Base-by-base conservation (phyloP, 345 rosid genomes). In the Heritiera littoralis region DNA sequence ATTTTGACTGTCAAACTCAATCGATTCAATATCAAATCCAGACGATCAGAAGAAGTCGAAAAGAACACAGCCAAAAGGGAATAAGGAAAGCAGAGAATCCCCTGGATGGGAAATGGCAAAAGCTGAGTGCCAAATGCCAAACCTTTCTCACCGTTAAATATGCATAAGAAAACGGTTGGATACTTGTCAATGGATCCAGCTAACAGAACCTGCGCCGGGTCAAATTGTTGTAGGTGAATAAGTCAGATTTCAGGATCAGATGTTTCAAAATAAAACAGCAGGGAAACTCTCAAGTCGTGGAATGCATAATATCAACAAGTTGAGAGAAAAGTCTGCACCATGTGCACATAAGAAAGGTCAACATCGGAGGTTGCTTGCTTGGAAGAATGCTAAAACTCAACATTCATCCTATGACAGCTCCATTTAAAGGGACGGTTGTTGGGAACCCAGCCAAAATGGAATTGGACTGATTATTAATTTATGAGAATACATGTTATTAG, bases 221-320 rank as follows among this genome's bases (percentile, higher is more conserved):
- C 38, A 46, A 48, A 8, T 5, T 69, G 23, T 46, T 46, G 52
- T 69, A 23, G 58, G 40, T 28, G 74, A 48, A 46, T 20, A 9
- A 40, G 58, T 70, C 74, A 48, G 46, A 23, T 48, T 70, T 70
- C n/a, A 6, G 13, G 74, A 70, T 48, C 51, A 46, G 38, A 69
- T 69, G 73, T 23, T 46, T 69, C 38, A 7, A 18, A 69, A 48
- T 48, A 28, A 1, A 48, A 46, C 12, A 14, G 17, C 52, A 41
- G 14, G 30, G 20, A 35, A 3, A 46, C 51, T 66, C 18, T 30
- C 49, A 18, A 67, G 52, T 67, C 72, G 18, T 43, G 52, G 52
- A 67, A 67, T n/a, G 38, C 28, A 18, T 67, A 23, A 32, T 48
- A 51, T 32, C 45, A 49, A 6, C 23, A 55, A 52, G 17, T 18